Evolutionary conservation across 129 eudicot species (phyloP).

Genomic region (Chrysanthemum lavandulifolium): DNA sequence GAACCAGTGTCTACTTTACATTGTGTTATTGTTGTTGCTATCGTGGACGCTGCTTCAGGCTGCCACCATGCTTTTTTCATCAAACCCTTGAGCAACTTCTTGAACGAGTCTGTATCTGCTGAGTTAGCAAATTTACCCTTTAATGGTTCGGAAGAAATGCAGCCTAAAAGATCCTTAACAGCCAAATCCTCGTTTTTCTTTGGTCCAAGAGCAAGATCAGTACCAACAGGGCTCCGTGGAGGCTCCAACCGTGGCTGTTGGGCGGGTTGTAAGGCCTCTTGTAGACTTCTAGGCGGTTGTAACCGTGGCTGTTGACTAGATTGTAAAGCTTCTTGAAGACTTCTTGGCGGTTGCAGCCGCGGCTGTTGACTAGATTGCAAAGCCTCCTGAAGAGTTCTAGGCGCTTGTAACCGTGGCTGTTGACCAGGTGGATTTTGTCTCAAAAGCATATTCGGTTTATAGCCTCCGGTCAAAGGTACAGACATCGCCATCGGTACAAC

Average conservation of each 20-base stretch:
- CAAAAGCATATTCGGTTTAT: constrained; percentile 54
- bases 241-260: constrained; percentile 43
- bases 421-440: constrained; percentile 46
- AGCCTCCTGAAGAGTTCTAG: constrained; percentile 40
- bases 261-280: constrained; percentile 37
- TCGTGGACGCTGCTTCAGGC: constrained; percentile 84
- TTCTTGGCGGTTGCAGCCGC: constrained; percentile 45
- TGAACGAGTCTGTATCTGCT: constrained; percentile 72
- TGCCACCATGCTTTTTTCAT: constrained; percentile 98
- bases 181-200: constrained; percentile 42
- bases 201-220: constrained; percentile 77
- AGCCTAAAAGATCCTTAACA: constrained; percentile 69
- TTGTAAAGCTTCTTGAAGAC: constrained; percentile 42
- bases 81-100: constrained; percentile 84
- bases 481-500: constrained; percentile 40
- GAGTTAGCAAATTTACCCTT: constrained; percentile 56
- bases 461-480: constrained; percentile 50
- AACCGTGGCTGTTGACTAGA: constrained; percentile 55
- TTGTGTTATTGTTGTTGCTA: constrained; percentile 69
- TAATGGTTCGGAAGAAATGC: constrained; percentile 68
- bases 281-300: constrained; percentile 45
- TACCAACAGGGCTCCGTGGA: constrained; percentile 75
- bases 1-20: constrained; percentile 60
- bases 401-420: constrained; percentile 50
- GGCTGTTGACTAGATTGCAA: constrained; percentile 54